These are phyloP conservation scores for Cercophora scortea DNA, from an alignment of 495 filamentous ascomycete species.

Conservation along the genomic window DNA sequence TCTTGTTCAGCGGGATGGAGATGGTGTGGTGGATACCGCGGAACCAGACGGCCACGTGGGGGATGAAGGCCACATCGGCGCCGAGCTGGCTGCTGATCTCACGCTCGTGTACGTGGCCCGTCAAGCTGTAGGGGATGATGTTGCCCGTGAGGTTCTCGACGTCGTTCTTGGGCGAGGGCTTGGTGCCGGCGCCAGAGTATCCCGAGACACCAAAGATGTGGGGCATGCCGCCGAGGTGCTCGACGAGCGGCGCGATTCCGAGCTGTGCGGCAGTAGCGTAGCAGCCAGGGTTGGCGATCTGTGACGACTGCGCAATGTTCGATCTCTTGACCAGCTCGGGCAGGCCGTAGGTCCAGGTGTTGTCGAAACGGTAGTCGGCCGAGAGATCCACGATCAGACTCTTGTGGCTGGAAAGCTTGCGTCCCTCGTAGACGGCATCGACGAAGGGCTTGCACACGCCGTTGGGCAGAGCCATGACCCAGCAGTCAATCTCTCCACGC, in stretches of 20 bases:
- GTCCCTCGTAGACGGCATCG: slow-evolving; percentile 75
- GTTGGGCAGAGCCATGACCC: slow-evolving; percentile 97
- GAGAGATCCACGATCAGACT: slow-evolving; percentile 88
- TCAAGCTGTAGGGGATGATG: slow-evolving; percentile 86
- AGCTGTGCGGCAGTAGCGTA: slow-evolving; percentile 96
- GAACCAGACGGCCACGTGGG: slow-evolving; percentile 96
- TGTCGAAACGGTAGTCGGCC: slow-evolving; percentile 90
- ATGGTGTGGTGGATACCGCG: slow-evolving; percentile 93
- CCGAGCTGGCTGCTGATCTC: slow-evolving; percentile 81
- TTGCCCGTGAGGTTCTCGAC: slow-evolving; percentile 81
- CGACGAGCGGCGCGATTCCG: slow-evolving; percentile 76
- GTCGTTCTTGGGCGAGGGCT: slow-evolving; percentile 93
- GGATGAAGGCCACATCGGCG: slow-evolving; percentile 74
- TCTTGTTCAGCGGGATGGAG: slow-evolving; percentile 73
- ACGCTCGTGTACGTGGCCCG: slow-evolving; percentile 92
- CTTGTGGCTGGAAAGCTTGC: slow-evolving; percentile 48
- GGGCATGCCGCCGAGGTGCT: slow-evolving; percentile 70
- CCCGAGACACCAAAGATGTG: slow-evolving; percentile 90
- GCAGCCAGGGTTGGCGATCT: slow-evolving; percentile 92
- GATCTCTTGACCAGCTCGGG: slow-evolving; percentile 77
- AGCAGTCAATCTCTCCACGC: slow-evolving; percentile 90
- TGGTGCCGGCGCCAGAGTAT: slow-evolving; percentile 94
- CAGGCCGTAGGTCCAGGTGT: slow-evolving; percentile 89
- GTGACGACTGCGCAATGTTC: slow-evolving; percentile 71
- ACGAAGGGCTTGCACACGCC: slow-evolving; percentile 96